phyloP scores from a whole-genome alignment of 2,329 filamentous ascomycete species.

The Aspergillus novofumigatus region DNA sequence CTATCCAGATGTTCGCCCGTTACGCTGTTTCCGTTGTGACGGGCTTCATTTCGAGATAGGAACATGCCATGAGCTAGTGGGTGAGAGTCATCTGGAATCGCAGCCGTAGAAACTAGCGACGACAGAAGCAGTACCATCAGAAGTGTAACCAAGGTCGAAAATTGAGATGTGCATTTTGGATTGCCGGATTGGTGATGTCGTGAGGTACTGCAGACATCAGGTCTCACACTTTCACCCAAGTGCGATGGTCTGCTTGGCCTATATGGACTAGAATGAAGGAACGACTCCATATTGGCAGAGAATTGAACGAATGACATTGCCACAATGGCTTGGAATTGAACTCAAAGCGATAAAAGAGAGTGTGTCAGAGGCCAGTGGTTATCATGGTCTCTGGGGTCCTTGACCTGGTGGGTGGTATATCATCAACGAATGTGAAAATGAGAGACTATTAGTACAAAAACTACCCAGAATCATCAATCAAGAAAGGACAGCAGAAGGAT shows the following conservation, averaged over 20 bases:
- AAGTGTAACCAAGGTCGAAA: not conserved
- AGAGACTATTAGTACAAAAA: not conserved
- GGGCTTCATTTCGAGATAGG: not conserved
- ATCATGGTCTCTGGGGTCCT: not conserved
- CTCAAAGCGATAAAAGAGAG: not conserved
- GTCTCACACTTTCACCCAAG: not conserved
- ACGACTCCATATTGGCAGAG: not conserved
- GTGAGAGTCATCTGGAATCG: constrained; percentile 6
- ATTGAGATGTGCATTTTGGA: not conserved
- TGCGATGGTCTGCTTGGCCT: not conserved
- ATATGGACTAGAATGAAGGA: not conserved
- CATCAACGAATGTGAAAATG: not conserved
- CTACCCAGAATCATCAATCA: not conserved
- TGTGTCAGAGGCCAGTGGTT: not conserved
- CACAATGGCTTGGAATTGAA: not conserved
- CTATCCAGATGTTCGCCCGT: constrained; percentile 12
- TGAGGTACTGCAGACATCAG: not conserved
- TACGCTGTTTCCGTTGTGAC: constrained; percentile 17
- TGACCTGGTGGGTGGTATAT: not conserved
- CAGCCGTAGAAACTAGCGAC: constrained; percentile 10
- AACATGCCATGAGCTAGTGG: constrained; percentile 4
- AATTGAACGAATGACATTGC: constrained; percentile 4
- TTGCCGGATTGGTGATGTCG: not conserved
- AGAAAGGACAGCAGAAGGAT: not conserved
- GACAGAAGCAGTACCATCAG: constrained; percentile 6